Evolutionary conservation across 305 asterid species (phyloP).

Genomic region (Fraxinus sp.): DNA sequence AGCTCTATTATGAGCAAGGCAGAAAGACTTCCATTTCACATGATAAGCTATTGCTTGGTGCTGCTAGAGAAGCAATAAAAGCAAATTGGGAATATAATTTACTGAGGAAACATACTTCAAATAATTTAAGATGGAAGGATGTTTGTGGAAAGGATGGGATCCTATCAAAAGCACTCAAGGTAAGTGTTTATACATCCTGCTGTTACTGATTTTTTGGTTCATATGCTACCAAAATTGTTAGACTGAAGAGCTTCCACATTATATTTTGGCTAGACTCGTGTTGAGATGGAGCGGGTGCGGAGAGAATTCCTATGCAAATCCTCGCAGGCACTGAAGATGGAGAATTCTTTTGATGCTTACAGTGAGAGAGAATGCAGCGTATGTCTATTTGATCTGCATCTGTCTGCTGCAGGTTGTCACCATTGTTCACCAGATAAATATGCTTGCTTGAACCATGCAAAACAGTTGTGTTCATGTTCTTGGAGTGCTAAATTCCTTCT

Average conservation of each 20-base stretch:
- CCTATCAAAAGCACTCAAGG: conserved; percentile 71
- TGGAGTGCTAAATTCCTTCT: conserved; percentile 80
- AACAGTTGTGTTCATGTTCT: conserved; percentile 73
- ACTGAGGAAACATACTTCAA: conserved; percentile 50
- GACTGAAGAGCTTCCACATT: conserved; percentile 19
- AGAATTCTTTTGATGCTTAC: conserved; percentile 70
- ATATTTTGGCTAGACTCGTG: conserved; percentile 54
- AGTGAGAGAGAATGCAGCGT: conserved; percentile 85
- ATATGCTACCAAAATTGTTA: not conserved
- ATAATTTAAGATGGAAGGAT: conserved; percentile 70
- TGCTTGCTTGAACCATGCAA: conserved; percentile 84
- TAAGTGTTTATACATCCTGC: conserved; percentile 19
- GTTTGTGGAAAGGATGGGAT: conserved; percentile 83
- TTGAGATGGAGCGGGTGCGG: conserved; percentile 66
- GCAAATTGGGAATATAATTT: conserved; percentile 83
- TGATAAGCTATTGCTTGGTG: conserved; percentile 82
- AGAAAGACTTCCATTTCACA: conserved; percentile 77
- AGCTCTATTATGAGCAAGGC: conserved; percentile 71
- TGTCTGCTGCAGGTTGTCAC: conserved; percentile 89
- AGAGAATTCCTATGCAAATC: conserved; percentile 70
- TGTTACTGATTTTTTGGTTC: not conserved
- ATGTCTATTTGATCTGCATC: conserved; percentile 76
- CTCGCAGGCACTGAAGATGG: conserved; percentile 77
- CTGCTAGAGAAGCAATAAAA: conserved; percentile 85
- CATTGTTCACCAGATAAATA: conserved; percentile 77